A percentile compares a stretch with the other conserved stretches of the same genome.
phyloP scores from a whole-genome alignment of 805 yeast genomes.

The Candida ascalaphidarum region DNA sequence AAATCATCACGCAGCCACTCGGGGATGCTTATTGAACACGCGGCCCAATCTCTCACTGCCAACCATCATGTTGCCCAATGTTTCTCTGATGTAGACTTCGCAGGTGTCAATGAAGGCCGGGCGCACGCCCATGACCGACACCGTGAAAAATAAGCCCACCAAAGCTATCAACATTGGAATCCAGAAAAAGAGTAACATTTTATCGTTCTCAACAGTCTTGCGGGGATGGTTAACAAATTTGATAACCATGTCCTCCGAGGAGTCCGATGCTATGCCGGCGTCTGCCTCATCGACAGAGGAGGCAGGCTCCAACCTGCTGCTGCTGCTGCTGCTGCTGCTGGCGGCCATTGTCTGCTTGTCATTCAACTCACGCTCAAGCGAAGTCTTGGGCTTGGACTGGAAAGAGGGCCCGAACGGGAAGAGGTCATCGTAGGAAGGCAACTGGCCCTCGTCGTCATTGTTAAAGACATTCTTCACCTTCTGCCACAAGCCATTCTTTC shows the following conservation, averaged over 20 bases:
- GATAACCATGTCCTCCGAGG: constrained; percentile 35
- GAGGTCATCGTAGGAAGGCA: constrained; percentile 71
- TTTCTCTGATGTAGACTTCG: constrained; percentile 24
- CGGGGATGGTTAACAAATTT: constrained; percentile 36
- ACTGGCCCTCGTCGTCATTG: constrained; percentile 22
- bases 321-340: neutral
- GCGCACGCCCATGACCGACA: constrained; percentile 31
- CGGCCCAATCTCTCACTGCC: constrained; percentile 33
- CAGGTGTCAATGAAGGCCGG: constrained; percentile 25
- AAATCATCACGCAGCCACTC: too few species aligned
- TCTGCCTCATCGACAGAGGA: constrained; percentile 13
- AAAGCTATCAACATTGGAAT: constrained; percentile 62
- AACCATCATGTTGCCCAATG: constrained; percentile 33
- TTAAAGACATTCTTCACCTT: constrained; percentile 34
- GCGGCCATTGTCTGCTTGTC: constrained; percentile 1
- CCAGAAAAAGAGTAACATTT: constrained; percentile 87
- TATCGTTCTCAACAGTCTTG: constrained; percentile 58
- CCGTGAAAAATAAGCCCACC: constrained; percentile 39
- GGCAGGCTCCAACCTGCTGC: neutral
- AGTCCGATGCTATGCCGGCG: constrained; percentile 27
- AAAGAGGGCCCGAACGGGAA: constrained; percentile 44
- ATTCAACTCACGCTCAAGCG: constrained; percentile 24
- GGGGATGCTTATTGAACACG: too few species aligned
- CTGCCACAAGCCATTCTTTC: constrained; percentile 22
- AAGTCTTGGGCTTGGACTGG: constrained; percentile 23